A percentile compares a stretch with the other conserved stretches of the same genome.
phyloP scores from a whole-genome alignment of 257 asterid species.

The Ajuga chamaepitys region DNA sequence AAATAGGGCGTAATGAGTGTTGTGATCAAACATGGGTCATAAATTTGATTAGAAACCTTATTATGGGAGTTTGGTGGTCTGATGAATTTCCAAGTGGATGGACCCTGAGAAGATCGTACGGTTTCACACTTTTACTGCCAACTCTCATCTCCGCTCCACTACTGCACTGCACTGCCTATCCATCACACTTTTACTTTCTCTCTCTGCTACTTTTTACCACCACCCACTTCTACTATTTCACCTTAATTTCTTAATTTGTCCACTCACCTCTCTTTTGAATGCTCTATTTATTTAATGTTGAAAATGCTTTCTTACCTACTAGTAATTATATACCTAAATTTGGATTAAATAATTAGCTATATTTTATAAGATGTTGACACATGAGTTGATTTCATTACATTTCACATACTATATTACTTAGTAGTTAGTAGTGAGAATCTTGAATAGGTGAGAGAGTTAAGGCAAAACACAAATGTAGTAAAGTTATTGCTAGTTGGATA shows the following conservation, averaged over 20 bases:
- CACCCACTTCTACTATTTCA: conserved; percentile 5
- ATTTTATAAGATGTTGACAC: too few species aligned
- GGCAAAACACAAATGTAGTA: conserved; percentile 3
- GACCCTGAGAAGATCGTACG: conserved; percentile 19
- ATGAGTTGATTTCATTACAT: too few species aligned
- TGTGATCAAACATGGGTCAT: too few species aligned
- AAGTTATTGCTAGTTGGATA: background rate
- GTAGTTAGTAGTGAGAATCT: conserved; percentile 1
- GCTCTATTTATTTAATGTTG: too few species aligned
- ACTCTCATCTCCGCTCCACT: background rate
- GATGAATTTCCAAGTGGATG: too few species aligned
- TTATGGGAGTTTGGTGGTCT: too few species aligned
- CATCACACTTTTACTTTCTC: conserved; percentile 1
- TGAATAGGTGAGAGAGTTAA: background rate
- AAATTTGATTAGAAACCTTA: too few species aligned
- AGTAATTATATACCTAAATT: too few species aligned
- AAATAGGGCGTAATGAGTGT: too few species aligned
- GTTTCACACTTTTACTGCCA: conserved; percentile 10
- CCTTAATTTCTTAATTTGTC: conserved; percentile 10
- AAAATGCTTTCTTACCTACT: too few species aligned
- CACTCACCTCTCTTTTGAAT: background rate
- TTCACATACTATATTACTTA: too few species aligned
- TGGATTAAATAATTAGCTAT: background rate
- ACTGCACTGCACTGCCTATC: too few species aligned
- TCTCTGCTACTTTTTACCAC: background rate